phyloP scores from a whole-genome alignment of 441 rosid species.

The Pelargonium australe region DNA sequence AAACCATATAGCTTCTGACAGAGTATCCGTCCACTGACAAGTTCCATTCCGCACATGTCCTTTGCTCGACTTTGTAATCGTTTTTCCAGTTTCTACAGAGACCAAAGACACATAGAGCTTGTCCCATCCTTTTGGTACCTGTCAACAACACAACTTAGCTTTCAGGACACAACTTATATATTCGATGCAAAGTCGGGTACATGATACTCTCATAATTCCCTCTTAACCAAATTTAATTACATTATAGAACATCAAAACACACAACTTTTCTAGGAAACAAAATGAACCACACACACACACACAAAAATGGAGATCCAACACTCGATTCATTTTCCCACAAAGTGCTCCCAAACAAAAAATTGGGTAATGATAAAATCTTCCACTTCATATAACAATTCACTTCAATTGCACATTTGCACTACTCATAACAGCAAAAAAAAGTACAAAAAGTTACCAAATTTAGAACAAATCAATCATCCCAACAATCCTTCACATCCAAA shows the following conservation, averaged over 20 bases:
- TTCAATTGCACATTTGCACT: too few species aligned
- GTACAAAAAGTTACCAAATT: not conserved
- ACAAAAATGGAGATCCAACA: too few species aligned
- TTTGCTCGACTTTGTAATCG: conserved; percentile 41
- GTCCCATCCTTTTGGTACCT: conserved; percentile 79
- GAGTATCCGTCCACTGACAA: conserved; percentile 53
- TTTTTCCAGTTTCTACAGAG: conserved; percentile 48
- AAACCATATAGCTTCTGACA: conserved; percentile 42
- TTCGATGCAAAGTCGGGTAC: too few species aligned
- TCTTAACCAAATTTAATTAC: too few species aligned
- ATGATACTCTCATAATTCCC: too few species aligned
- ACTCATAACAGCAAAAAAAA: conserved; percentile 5
- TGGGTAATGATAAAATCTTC: not conserved
- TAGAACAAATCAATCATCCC: not conserved
- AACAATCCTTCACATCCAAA: not conserved
- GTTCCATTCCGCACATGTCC: conserved; percentile 35
- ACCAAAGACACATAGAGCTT: conserved; percentile 42
- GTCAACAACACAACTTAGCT: not conserved
- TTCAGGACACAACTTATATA: too few species aligned
- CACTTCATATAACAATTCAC: not conserved
- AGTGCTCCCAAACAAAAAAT: not conserved
- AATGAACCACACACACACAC: not conserved
- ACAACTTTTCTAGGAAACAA: not conserved
- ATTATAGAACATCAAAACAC: not conserved
- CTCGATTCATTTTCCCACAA: too few species aligned